A percentile compares a stretch with the other conserved stretches of the same genome.
These are phyloP conservation scores for Vachellia pachyceras DNA, from an alignment of 306 rosid genomes.

Conservation along the genomic window DNA sequence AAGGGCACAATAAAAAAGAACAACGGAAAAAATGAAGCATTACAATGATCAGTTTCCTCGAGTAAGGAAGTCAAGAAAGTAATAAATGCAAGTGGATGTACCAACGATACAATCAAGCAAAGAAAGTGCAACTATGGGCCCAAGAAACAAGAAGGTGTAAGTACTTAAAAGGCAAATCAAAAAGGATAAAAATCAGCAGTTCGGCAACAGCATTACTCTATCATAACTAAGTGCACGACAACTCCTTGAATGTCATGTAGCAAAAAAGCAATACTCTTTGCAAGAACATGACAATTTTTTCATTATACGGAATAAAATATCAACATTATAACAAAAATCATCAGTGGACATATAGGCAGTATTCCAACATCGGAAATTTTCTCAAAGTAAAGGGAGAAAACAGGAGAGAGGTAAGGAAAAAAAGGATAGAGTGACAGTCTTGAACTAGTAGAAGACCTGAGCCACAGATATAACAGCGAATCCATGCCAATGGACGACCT, in stretches of 20 bases:
- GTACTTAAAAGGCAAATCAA: not conserved
- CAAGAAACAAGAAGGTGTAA: not conserved
- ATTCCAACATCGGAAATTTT: slow-evolving; percentile 44
- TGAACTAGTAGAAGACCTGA: slow-evolving; percentile 44
- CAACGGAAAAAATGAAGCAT: not conserved
- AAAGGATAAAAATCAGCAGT: not conserved
- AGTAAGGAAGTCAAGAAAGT: slow-evolving; percentile 9
- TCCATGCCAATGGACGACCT: not conserved
- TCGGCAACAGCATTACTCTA: slow-evolving; percentile 14
- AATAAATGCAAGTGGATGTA: not conserved
- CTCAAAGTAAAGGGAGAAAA: slow-evolving; percentile 34
- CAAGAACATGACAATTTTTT: slow-evolving; percentile 28
- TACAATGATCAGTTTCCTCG: not conserved
- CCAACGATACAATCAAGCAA: not conserved
- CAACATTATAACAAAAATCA: slow-evolving; percentile 30
- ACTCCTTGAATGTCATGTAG: not conserved
- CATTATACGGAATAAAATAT: slow-evolving; percentile 35
- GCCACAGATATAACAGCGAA: slow-evolving; percentile 32
- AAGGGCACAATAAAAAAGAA: slow-evolving; percentile 1
- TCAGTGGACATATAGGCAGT: slow-evolving; percentile 39
- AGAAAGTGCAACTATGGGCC: not conserved
- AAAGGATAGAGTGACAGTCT: slow-evolving; percentile 18
- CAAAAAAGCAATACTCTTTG: not conserved
- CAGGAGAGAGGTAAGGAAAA: not conserved
- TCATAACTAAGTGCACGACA: not conserved